Evolutionary conservation across 495 filamentous ascomycete species (phyloP).

Genomic region (Podospora pseudopauciseta): DNA sequence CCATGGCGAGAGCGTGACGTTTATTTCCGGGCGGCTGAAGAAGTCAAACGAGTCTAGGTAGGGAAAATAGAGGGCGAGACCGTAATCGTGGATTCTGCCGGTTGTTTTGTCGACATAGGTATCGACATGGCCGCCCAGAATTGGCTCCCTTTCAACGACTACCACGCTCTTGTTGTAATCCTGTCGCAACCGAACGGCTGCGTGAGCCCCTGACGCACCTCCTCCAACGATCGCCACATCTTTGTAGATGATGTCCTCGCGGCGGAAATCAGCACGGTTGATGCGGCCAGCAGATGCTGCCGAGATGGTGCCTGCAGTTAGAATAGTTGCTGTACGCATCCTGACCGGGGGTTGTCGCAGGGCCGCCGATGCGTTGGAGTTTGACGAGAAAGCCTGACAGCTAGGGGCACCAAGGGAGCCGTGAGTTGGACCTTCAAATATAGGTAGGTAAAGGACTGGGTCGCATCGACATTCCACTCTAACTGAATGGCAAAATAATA

Average conservation of each 20-base stretch:
- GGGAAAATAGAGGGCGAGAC: conserved; percentile 29
- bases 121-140: conserved; percentile 40
- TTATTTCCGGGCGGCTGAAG: conserved; percentile 33
- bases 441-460: neutral
- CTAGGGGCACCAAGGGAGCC: neutral
- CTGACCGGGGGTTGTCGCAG: neutral
- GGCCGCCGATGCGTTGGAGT: neutral
- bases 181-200: conserved; percentile 42
- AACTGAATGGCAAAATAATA: neutral
- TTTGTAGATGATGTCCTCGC: conserved; percentile 13
- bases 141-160: conserved; percentile 39
- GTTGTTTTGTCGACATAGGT: conserved; percentile 35
- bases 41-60: conserved; percentile 22
- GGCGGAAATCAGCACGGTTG: neutral
- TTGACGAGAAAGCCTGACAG: neutral
- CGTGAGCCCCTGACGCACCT: conserved; percentile 46
- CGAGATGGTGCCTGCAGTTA: neutral
- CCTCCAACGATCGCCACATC: conserved; percentile 45
- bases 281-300: neutral
- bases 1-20: conserved; percentile 16
- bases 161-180: conserved; percentile 39
- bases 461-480: neutral
- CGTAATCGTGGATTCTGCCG: conserved; percentile 34
- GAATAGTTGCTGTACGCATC: neutral
- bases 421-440: neutral